These are phyloP conservation scores for Taxillus chinensis DNA, from an alignment of 164 flowering plant genomes.

Conservation along the genomic window DNA sequence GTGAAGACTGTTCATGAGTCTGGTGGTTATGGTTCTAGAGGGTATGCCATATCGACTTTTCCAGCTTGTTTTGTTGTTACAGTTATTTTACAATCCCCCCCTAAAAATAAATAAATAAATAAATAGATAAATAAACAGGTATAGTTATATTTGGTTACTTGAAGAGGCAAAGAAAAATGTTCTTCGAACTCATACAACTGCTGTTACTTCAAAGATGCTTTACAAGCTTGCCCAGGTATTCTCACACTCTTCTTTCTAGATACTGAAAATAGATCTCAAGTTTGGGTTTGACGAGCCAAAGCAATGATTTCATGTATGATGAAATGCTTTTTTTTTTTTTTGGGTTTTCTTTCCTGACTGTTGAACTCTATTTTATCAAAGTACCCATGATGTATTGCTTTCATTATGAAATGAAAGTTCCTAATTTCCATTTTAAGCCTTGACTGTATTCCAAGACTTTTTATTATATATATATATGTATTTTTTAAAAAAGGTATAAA, in stretches of 20 bases:
- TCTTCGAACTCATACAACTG: constrained; percentile 92
- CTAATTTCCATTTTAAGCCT: too few relatives aligned
- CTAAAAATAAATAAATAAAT: background rate
- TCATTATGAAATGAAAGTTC: too few relatives aligned
- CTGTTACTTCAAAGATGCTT: constrained; percentile 91
- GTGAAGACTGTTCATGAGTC: constrained; percentile 77
- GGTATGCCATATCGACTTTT: constrained; percentile 33
- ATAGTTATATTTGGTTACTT: constrained; percentile 87
- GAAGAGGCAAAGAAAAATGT: constrained; percentile 92
- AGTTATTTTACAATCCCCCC: constrained; percentile 1
- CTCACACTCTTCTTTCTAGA: background rate
- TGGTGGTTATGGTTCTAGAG: constrained; percentile 91
- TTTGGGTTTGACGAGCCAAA: background rate
- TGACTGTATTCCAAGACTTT: too few relatives aligned
- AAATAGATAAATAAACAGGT: constrained; percentile 27
- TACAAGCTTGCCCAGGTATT: constrained; percentile 79
- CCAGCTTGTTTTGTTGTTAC: background rate
- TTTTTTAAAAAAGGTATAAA: too few relatives aligned
- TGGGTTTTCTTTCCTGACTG: too few relatives aligned
- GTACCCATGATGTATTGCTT: too few relatives aligned
- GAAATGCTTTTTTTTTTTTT: too few relatives aligned
- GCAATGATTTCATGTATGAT: too few relatives aligned
- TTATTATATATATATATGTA: too few relatives aligned
- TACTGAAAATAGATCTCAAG: background rate
- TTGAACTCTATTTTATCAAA: too few relatives aligned